Conservation (phyloP, 2,329 filamentous ascomycete genomes). For the Paracoccidioides lutzii region DNA sequence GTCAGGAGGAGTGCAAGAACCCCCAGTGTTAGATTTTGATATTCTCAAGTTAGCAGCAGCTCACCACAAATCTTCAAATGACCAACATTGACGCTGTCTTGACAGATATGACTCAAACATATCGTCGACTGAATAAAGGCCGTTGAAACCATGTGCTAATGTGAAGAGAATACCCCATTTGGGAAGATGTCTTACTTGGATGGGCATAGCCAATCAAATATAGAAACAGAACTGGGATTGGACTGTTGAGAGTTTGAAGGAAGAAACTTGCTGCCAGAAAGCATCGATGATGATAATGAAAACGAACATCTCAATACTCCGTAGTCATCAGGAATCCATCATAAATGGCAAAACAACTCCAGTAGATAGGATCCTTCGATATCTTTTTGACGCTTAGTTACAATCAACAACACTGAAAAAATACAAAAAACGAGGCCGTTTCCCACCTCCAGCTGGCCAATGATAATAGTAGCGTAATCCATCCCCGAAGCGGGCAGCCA, state of each 20-base stretch:
- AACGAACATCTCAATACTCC: background rate
- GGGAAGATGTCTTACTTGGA: conserved; percentile 1
- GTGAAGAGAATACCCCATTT: background rate
- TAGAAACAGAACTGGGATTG: background rate
- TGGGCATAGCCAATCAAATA: background rate
- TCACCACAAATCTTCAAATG: background rate
- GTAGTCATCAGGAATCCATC: too few species aligned
- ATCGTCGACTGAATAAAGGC: background rate
- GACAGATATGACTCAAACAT: background rate
- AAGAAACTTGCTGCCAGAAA: background rate
- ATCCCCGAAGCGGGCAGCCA: too few species aligned
- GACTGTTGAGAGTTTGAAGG: background rate
- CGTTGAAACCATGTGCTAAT: background rate
- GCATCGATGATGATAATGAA: background rate
- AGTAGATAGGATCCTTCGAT: too few species aligned
- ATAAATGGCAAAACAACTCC: too few species aligned
- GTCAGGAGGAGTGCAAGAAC: background rate
- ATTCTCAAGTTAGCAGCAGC: background rate
- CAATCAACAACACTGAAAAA: too few species aligned
- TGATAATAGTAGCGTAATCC: too few species aligned
- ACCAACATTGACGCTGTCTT: background rate
- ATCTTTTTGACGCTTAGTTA: too few species aligned
- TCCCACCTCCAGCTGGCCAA: too few species aligned
- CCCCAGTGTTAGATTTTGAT: background rate
- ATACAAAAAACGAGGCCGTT: too few species aligned